Base-by-base conservation (phyloP, 2,329 filamentous ascomycete genomes). In the Epichloe sp. region DNA sequence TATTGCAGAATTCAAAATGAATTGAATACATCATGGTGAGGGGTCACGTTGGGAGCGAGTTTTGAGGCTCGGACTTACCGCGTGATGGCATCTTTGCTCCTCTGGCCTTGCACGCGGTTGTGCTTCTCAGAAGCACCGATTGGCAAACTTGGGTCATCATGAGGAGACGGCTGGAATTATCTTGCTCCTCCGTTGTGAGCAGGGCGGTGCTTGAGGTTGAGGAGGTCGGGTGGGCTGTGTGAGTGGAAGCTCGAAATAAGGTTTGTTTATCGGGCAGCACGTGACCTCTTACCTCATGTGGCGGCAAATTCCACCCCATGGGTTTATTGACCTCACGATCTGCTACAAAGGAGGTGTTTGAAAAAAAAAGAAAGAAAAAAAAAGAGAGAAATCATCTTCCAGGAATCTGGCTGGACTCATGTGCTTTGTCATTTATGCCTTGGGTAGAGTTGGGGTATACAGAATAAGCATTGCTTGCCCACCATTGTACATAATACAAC, bases 1-100 rank as follows among this genome's bases (percentile, higher is more conserved):
- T 68, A 73, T 73, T 73, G 71, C 71, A 73, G 71, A 73, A 73
- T 72, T 71, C 71, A 66, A 57, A 58, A 57, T 58, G 54, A 60
- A 68, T 64, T 61, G 66, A 68, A 63, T 54, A 52, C 66, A 68
- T 68, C 65, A 67, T 65, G 48, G 34, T 21, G 17, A 26, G 14
- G 8, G n/a, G 10, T 21, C n/a, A 38, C 14, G 31, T 38, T 38
- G 15, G 17, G 35, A 8, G 26, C n/a, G 35, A 5, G 44, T 12
- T n/a, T n/a, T n/a, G n/a, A n/a, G 23, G 6, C 15, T 14, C 4
- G 2, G 15, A 45, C 23, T n/a, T 35, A 45, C 44, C 44, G 21
- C 11, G 15, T 15, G 2, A 5, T n/a, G 4, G 36, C 36, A 7
- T 14, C 14, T n/a, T n/a, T 6, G 14, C 15, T 38, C 12, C 14